Conservation (phyloP, 2,329 filamentous ascomycete genomes). For the Fusarium sp. region DNA sequence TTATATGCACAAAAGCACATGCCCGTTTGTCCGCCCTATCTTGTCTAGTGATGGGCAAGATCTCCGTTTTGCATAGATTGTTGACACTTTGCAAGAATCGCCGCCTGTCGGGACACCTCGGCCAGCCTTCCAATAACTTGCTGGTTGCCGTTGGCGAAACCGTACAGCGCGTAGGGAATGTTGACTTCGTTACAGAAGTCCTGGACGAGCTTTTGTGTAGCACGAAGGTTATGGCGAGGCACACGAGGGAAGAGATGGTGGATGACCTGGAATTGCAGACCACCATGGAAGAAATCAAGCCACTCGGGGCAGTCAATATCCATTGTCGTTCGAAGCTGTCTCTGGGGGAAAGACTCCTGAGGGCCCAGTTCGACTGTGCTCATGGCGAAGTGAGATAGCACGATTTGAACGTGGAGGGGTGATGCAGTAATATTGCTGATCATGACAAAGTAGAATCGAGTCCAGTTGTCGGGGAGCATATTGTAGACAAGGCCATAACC, state of each 20-base stretch:
- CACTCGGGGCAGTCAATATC: constrained; percentile 88
- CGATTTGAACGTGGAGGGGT: constrained; percentile 89
- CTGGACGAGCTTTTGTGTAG: constrained; percentile 78
- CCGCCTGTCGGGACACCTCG: constrained; percentile 83
- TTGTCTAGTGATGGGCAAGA: constrained; percentile 31
- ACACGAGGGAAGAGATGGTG: constrained; percentile 88
- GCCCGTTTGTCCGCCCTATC: background rate
- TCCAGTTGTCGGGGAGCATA: constrained; percentile 74
- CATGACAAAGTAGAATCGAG: constrained; percentile 79
- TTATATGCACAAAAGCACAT: constrained; percentile 28
- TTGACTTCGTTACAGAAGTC: constrained; percentile 85
- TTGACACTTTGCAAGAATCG: constrained; percentile 81
- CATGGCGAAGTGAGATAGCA: constrained; percentile 93
- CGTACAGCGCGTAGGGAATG: constrained; percentile 87
- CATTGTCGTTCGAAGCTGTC: constrained; percentile 93
- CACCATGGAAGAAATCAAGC: constrained; percentile 91
- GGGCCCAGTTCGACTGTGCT: constrained; percentile 87
- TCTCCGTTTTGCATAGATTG: constrained; percentile 56
- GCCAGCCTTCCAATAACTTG: constrained; percentile 80
- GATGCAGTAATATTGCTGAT: constrained; percentile 84
- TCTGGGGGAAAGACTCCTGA: constrained; percentile 87
- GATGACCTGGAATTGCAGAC: constrained; percentile 88
- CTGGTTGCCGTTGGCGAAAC: constrained; percentile 85
- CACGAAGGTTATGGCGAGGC: constrained; percentile 84
- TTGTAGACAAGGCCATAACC: constrained; percentile 84